Base-by-base conservation (phyloP, 2,329 filamentous ascomycete genomes). In the Blastomyces parvus region DNA sequence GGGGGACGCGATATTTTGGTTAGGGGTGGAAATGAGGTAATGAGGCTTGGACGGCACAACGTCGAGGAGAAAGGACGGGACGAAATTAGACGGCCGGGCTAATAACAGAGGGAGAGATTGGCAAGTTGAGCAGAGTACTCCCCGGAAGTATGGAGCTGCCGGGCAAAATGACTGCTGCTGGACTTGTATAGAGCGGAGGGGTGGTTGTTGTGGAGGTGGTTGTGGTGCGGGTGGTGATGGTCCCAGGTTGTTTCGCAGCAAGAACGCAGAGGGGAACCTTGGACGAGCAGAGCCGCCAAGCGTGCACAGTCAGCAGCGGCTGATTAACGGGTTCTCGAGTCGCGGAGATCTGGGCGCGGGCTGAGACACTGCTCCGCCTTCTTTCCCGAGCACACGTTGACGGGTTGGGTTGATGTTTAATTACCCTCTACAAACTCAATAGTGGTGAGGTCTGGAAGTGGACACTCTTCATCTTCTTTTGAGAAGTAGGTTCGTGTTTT, bases 1-100 rank as follows among this genome's bases (percentile, higher is more conserved):
- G 53, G 27, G 11, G 36, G n/a, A 38, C 53, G 53, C 11, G 53
- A n/a, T 30, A 38, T 22, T 22, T 9, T 44, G 14, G 27, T 14
- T 56, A 33, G 17, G 33, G 33, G n/a, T 36, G 33, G 14, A 38
- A 58, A 58, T 42, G 55, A 58, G 36, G 55, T 42, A 58, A 58
- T 58, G 36, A 58, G 33, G 9, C 50, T 19, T 33, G 5, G 25
- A 53, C 27, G 27, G 50, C 9, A 27, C n/a, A 30, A 52, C 7
- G 50, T 53, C 30, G 7, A 40, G 55, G 27, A n/a, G n/a, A n/a
- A 58, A 22, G 30, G 33, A 33, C 27, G 19, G 17, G 40, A 42
- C 40, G 13, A n/a, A 58, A 53, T 27, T 30, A 19, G 50, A 33
- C 17, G 33, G 30, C 50, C 50, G 4, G 50, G n/a, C 50, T 30